Conservation (phyloP, 768 basidiomycete genomes). For the Kwoniella bestiolae region DNA sequence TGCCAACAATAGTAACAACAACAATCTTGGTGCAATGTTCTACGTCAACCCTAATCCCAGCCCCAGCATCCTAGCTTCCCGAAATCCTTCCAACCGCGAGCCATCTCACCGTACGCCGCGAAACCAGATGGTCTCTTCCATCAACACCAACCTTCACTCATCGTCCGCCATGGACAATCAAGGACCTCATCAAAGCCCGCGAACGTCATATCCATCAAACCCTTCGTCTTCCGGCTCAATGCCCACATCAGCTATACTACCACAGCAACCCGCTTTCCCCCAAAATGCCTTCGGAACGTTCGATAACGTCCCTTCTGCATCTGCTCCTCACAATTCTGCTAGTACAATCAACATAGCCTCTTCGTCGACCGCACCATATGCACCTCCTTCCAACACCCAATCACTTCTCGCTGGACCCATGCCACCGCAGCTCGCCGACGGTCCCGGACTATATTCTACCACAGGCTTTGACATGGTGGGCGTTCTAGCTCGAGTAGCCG, state of each 20-base stretch:
- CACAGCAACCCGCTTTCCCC: constrained; percentile 16
- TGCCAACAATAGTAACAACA: background rate
- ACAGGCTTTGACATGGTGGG: constrained; percentile 90
- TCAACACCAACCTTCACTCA: constrained; percentile 2
- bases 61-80: constrained; percentile 14
- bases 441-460: constrained; percentile 73
- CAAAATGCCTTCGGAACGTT: constrained; percentile 1
- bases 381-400: constrained; percentile 40
- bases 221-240: constrained; percentile 22
- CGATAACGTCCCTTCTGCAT: constrained; percentile 16
- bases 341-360: constrained; percentile 47
- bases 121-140: background rate
- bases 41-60: constrained; percentile 35
- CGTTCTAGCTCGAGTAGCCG: constrained; percentile 75
- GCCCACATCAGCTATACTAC: constrained; percentile 30
- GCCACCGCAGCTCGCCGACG: constrained; percentile 38
- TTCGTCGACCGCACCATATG: constrained; percentile 45
- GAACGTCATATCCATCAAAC: constrained; percentile 4
- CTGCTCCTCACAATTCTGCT: constrained; percentile 28
- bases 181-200: background rate
- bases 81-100: constrained; percentile 12
- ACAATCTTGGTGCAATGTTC: constrained; percentile 19
- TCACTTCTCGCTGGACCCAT: constrained; percentile 34
- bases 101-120: background rate
- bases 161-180: background rate